Evolutionary conservation across 345 rosid genomes (phyloP), one percentile per base, ranked within the genome.

Genomic region (Sonneratia alba): DNA sequence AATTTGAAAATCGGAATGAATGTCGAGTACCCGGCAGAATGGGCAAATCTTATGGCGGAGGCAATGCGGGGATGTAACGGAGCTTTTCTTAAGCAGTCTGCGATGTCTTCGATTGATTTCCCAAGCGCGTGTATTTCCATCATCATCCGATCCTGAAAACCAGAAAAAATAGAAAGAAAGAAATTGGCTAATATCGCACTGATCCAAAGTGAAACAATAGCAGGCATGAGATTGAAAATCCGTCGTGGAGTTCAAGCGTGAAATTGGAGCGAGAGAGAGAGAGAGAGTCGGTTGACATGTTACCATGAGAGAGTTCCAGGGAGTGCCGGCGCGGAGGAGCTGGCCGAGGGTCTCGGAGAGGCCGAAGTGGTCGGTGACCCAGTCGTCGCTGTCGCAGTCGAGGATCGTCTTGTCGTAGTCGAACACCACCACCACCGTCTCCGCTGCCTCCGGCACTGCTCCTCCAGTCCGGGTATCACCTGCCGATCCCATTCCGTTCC

Each of bases 251-350:
- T 27, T 27, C 32, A 27, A 27, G 32, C 32, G 32, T 27, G 32
- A 27, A 27, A 27, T 27, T 27, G 32, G 1, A 27, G 32, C 32
- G 32, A 27, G 32, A 27, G 32, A 27, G 32, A 27, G 32, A 27
- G 32, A 27, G 32, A 14, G 49, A 9, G 34, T 56, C 16, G 7
- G 71, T 27, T 16, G n/a, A 38, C 5, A 22, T 47, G 70, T 42
- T 72, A 93, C 97, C 97, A 93, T 91, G 73, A 91, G 80, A 74
- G 91, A 75, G 77, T 91, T 93, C 96, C 97, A 93, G 38, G 97
- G 93, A 89, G 86, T 86, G 85, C 16, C 16, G 2, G 94, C 85
- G 1, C 87, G 92, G 27, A 89, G 96, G 66, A 93, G 98, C 55
- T 85, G 88, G 66, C 87, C 81, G 88, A 89, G 91, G 85, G 81